Percentiles rank a stretch among this genome's conserved stretches.
Conservation (phyloP, 1,284 basidiomycete genomes). For the Puccinia hordei region DNA sequence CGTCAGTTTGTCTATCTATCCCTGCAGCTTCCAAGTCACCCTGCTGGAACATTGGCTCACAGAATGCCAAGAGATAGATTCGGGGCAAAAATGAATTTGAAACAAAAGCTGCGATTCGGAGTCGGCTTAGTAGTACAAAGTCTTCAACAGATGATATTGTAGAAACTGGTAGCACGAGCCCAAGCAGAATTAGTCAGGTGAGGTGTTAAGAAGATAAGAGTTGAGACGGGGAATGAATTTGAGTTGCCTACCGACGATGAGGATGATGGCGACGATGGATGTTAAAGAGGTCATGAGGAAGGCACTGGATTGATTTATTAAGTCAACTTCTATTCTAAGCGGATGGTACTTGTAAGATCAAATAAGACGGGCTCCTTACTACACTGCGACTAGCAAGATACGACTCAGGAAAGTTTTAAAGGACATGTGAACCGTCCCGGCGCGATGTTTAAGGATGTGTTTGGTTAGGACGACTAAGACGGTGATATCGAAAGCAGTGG, state of each 20-base stretch:
- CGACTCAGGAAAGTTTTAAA: conserved; percentile 28
- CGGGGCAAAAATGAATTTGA: conserved; percentile 38
- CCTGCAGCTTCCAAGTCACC: neutral
- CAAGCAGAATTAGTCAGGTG: neutral
- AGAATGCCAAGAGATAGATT: conserved; percentile 37
- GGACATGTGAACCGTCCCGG: conserved; percentile 14
- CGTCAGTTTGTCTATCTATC: neutral
- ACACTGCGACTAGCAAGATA: conserved; percentile 22
- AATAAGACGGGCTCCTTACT: neutral
- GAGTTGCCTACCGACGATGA: conserved; percentile 5
- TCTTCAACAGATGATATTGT: neutral
- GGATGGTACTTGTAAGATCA: neutral
- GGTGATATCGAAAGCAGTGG: conserved; percentile 31
- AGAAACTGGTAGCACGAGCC: neutral
- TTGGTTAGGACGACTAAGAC: conserved; percentile 1
- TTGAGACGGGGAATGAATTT: neutral
- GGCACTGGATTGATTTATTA: neutral
- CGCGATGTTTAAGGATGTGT: conserved; percentile 21
- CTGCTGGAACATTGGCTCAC: neutral
- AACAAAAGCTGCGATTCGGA: conserved; percentile 28
- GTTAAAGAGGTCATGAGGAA: conserved; percentile 36
- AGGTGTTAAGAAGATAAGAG: neutral
- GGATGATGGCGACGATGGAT: conserved; percentile 18
- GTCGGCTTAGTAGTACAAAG: conserved; percentile 11
- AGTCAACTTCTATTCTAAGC: neutral